phyloP scores from a whole-genome alignment of 306 rosid genomes.

The Pyrus betulifolia region DNA sequence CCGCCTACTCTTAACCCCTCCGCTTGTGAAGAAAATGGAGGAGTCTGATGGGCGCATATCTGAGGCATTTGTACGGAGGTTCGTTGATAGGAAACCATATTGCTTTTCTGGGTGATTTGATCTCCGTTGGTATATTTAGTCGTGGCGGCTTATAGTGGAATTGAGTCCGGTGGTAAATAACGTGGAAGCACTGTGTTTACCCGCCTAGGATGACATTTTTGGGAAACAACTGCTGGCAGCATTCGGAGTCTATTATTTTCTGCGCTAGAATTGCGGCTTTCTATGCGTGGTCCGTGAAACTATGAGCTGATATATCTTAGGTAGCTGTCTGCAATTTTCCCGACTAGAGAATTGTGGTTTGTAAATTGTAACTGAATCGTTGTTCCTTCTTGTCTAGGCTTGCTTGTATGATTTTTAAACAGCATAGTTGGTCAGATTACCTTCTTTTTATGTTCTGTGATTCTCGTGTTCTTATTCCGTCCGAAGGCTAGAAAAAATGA shows the following conservation, averaged over 20 bases:
- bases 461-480: not conserved
- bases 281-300: not conserved
- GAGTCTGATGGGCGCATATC: conserved; percentile 9
- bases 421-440: not conserved
- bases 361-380: conserved; percentile 31
- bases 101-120: conserved; percentile 23
- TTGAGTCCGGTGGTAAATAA: conserved; percentile 8
- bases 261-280: conserved; percentile 4
- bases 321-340: conserved; percentile 17
- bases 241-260: conserved; percentile 14
- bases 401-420: conserved; percentile 7
- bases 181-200: conserved; percentile 12
- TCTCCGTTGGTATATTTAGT: conserved; percentile 15
- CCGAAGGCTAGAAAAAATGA: no score
- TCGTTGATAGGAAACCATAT: conserved; percentile 23
- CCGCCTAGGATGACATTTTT: conserved; percentile 25
- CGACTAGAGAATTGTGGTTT: conserved; percentile 28
- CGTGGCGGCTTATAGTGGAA: conserved; percentile 28
- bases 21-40: conserved; percentile 57
- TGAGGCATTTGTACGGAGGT: conserved; percentile 5
- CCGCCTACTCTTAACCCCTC: conserved; percentile 17
- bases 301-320: conserved; percentile 11
- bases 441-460: not conserved
- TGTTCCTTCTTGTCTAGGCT: not conserved
- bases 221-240: conserved; percentile 23